A percentile compares a stretch with the other conserved stretches of the same genome.
Evolutionary conservation across 2,329 filamentous ascomycete genomes (phyloP).

Genomic region (Fusarium udum): DNA sequence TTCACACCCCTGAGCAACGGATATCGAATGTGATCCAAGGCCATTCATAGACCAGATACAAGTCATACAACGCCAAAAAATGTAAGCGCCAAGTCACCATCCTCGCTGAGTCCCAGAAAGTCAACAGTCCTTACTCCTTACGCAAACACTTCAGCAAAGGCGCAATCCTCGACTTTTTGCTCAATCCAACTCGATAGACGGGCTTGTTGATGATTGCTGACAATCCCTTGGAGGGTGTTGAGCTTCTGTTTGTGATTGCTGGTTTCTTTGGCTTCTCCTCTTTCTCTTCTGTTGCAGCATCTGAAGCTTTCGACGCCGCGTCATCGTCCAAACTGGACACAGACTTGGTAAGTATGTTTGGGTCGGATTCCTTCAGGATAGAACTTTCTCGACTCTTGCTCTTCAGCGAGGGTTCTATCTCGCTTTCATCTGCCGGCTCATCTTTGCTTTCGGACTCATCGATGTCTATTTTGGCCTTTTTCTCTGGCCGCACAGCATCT

Average conservation of each 20-base stretch:
- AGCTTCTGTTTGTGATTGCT: neutral
- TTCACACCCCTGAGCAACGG: neutral
- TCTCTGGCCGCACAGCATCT: conserved; percentile 2
- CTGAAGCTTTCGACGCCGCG: neutral
- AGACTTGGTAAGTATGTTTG: neutral
- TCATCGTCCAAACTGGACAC: conserved; percentile 1
- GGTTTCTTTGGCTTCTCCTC: conserved; percentile 6
- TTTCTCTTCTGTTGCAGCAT: neutral
- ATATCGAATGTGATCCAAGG: neutral
- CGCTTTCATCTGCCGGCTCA: neutral
- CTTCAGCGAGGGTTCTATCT: neutral
- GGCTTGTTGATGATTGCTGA: conserved; percentile 49
- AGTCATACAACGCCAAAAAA: neutral
- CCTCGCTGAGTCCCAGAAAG: neutral
- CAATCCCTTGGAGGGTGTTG: conserved; percentile 28
- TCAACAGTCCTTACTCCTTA: conserved; percentile 57
- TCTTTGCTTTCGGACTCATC: conserved; percentile 4
- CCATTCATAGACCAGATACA: neutral
- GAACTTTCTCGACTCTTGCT: neutral
- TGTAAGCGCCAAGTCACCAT: neutral
- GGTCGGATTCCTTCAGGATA: conserved; percentile 20
- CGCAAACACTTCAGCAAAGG: conserved; percentile 61
- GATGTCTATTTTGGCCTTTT: neutral
- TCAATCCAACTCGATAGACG: conserved; percentile 61
- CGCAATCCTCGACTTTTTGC: conserved; percentile 60